Base-by-base conservation (phyloP, 2,329 filamentous ascomycete genomes). In the Diaporthe sp. region DNA sequence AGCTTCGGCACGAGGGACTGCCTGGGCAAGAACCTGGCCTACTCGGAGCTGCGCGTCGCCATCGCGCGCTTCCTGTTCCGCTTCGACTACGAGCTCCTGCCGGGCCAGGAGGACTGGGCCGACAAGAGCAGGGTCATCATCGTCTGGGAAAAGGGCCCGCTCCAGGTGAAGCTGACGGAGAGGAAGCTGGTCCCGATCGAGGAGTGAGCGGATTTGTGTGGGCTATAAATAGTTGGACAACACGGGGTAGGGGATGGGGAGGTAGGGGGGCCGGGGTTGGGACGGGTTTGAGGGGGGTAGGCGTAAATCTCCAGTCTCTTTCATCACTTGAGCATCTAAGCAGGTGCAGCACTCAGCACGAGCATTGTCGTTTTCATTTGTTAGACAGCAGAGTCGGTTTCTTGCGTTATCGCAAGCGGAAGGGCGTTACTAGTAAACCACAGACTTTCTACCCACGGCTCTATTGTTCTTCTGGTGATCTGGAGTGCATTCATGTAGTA, bases 1-100 rank as follows among this genome's bases (percentile, higher is more conserved):
- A 76, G 73, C 72, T 71, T 68, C 19, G 79, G 79, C 37, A 62
- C 72, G 22, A 72, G 79, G 1, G 77, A 77, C 73, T 79, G 79
- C 49, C 49, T 78, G 6, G 78, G 78, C 42, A 79, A 79, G 77
- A 78, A 78, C 67, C 74, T 81, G 6, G 84, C 84, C 0, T 82
- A 82, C 57, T 78, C 83, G 10, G 83, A 86, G 76, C 81, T 85
- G 79, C 78, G 81, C 2, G 74, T 83, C 13, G 80, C 83, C 19
- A 46, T 84, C 12, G 80, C 82, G 1, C 83, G 83, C 68, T 65
- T 86, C 31, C 34, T 85, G 3, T 84, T 74, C 68, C 77, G 78
- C 15, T 86, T 84, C 59, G 83, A 86, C 46, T 73, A 84, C 37
- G 80, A 82, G 67, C 42, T 75, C 1, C 19, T 6, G 12, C 51